These are phyloP conservation scores for Ulmus americana DNA, from an alignment of 331 rosid species.

Conservation along the genomic window DNA sequence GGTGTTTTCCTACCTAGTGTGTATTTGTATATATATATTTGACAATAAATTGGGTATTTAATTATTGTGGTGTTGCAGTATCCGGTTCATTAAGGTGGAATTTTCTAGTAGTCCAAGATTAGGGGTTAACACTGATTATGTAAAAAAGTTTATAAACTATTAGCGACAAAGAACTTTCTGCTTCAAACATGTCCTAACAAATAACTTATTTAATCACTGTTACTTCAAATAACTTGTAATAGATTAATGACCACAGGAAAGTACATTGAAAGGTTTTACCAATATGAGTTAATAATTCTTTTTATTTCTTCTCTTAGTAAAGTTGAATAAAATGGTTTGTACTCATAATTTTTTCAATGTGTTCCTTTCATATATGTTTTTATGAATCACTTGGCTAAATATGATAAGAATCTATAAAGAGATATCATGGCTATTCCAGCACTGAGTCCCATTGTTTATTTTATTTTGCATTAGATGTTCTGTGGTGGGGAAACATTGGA, in stretches of 20 bases:
- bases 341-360: neutral
- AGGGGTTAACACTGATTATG: neutral
- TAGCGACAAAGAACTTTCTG: neutral
- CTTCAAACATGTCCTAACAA: neutral
- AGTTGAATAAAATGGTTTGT: neutral
- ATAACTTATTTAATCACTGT: neutral
- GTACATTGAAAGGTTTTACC: neutral
- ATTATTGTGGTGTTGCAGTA: neutral
- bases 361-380: neutral
- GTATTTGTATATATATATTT: too few species aligned
- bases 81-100: neutral
- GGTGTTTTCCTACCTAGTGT: neutral
- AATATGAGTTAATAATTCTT: neutral
- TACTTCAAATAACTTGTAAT: neutral
- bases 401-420: slow-evolving; percentile 11
- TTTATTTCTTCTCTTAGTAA: neutral
- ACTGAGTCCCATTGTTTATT: slow-evolving; percentile 1
- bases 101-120: neutral
- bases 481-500: slow-evolving; percentile 6
- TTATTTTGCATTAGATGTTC: slow-evolving; percentile 10
- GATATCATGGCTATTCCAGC: slow-evolving; percentile 3
- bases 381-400: neutral
- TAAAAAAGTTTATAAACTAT: neutral
- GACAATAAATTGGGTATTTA: neutral
- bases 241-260: neutral